Evolutionary conservation across 2,329 filamentous ascomycete genomes (phyloP).

Genomic region (Ophiocordyceps unilateralis): DNA sequence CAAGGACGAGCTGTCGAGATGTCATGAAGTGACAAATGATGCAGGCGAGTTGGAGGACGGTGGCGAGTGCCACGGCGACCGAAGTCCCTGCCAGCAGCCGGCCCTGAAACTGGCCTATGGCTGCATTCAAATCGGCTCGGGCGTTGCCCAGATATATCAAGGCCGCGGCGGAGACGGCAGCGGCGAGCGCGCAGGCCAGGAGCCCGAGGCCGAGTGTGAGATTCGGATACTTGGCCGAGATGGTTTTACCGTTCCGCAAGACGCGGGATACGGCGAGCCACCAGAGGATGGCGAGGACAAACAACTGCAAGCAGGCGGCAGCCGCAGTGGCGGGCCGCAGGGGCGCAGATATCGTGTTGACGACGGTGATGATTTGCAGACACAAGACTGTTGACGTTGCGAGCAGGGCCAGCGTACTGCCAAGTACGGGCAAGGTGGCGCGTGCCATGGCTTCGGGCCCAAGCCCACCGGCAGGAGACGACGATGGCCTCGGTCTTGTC

Average conservation of each 20-base stretch:
- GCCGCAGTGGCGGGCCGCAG: conserved; percentile 7
- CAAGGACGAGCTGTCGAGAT: conserved; percentile 12
- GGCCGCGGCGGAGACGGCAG: conserved; percentile 25
- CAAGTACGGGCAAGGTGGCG: conserved; percentile 1
- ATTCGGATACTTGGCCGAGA: conserved; percentile 8
- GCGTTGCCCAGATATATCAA: conserved; percentile 20
- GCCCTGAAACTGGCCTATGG: conserved; percentile 6
- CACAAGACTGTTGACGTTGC: conserved; percentile 5
- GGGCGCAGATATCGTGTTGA: conserved; percentile 1
- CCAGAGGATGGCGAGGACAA: conserved; percentile 9
- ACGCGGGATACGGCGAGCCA: conserved; percentile 17
- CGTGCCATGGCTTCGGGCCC: conserved; percentile 4
- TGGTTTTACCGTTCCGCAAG: conserved; percentile 6
- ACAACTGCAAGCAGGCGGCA: conserved; percentile 12
- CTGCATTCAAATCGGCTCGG: conserved; percentile 2
- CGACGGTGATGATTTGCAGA: conserved; percentile 6
- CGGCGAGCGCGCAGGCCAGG: conserved; percentile 24
- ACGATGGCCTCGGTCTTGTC: too few relatives aligned
- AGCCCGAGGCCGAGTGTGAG: conserved; percentile 14
- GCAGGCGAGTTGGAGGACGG: conserved; percentile 30
- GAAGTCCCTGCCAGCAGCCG: conserved; percentile 26
- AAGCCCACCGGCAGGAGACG: too few relatives aligned
- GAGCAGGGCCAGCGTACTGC: conserved; percentile 6
- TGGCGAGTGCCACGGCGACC: conserved; percentile 25
- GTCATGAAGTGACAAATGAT: conserved; percentile 25